Evolutionary conservation across 208 protist genomes (phyloP).

Genomic region (Phytomonas sp.): DNA sequence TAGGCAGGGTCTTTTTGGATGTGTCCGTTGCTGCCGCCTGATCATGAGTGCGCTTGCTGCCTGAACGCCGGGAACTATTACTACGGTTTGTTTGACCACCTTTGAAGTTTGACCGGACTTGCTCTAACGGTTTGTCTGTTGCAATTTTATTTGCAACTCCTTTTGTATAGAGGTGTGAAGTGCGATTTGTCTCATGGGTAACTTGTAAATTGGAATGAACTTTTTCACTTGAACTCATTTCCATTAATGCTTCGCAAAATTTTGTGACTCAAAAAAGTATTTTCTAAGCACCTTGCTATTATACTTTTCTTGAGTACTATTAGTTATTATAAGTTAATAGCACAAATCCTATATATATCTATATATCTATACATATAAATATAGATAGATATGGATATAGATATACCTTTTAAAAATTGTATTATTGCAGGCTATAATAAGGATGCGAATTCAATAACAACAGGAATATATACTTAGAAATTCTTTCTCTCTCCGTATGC

Average conservation of each 20-base stretch:
- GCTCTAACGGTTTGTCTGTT: slow-evolving; percentile 20
- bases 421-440: neutral
- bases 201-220: neutral
- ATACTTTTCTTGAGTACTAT: neutral
- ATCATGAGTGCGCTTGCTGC: slow-evolving; percentile 74
- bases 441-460: neutral
- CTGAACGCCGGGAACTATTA: slow-evolving; percentile 32
- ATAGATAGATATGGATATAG: slow-evolving; percentile 3
- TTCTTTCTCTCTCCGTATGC: neutral
- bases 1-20: slow-evolving; percentile 16
- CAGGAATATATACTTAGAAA: slow-evolving; percentile 7
- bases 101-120: slow-evolving; percentile 11
- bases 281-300: neutral
- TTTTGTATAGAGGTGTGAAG: neutral
- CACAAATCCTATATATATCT: neutral
- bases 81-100: slow-evolving; percentile 12
- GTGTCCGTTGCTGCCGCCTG: slow-evolving; percentile 43
- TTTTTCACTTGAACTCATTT: neutral
- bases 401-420: neutral
- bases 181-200: neutral
- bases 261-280: neutral
- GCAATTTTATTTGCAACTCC: neutral
- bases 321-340: neutral
- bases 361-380: neutral
- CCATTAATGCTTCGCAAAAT: neutral